Evolutionary conservation across 2,329 filamentous ascomycete species (phyloP).

Genomic region (Ceratocystis alfenasii): DNA sequence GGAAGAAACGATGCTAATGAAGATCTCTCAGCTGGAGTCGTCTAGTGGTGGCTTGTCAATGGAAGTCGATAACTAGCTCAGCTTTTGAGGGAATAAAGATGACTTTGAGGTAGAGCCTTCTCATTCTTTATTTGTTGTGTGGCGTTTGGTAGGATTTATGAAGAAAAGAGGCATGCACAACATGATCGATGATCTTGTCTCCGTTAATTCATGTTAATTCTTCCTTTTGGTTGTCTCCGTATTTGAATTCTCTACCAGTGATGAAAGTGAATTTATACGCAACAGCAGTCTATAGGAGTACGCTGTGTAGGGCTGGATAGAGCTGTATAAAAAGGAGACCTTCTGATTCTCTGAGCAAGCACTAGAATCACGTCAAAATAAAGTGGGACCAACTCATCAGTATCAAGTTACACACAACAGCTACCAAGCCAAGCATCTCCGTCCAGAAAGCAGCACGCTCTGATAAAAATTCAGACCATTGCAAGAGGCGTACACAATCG

Average conservation of each 20-base stretch:
- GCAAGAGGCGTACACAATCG: neutral
- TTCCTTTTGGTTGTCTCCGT: neutral
- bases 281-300: too few relatives aligned
- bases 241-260: too few relatives aligned
- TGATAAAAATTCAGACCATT: neutral
- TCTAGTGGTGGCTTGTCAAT: constrained; percentile 26
- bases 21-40: constrained; percentile 38
- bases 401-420: neutral
- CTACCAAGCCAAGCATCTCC: neutral
- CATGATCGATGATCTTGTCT: neutral
- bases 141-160: neutral
- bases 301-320: too few relatives aligned
- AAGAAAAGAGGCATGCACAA: neutral
- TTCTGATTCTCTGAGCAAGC: too few relatives aligned
- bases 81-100: neutral
- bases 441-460: neutral
- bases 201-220: neutral
- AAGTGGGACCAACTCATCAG: neutral
- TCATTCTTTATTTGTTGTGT: constrained; percentile 3
- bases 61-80: constrained; percentile 29
- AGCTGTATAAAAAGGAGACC: too few relatives aligned
- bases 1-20: constrained; percentile 36
- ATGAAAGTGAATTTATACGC: too few relatives aligned
- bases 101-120: neutral
- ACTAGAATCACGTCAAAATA: neutral